Conservation (phyloP, 2,329 filamentous ascomycete species). For the Bipolaris oryzae region DNA sequence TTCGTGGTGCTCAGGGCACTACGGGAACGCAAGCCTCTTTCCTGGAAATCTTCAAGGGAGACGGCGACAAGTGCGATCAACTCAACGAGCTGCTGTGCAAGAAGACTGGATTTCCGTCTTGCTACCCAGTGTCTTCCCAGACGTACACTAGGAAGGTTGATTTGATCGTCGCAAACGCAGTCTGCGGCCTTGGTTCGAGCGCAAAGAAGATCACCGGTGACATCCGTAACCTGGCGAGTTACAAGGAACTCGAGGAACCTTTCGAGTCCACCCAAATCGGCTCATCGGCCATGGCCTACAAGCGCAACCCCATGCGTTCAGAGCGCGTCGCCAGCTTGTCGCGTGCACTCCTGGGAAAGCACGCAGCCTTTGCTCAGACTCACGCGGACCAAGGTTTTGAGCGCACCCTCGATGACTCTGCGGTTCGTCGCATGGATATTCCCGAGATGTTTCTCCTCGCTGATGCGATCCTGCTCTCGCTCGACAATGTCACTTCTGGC, state of each 20-base stretch:
- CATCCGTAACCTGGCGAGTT: constrained; percentile 72
- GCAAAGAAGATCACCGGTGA: constrained; percentile 76
- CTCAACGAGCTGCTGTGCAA: constrained; percentile 68
- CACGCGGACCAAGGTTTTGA: constrained; percentile 78
- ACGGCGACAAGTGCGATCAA: constrained; percentile 65
- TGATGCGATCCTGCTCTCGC: constrained; percentile 66
- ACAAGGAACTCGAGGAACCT: constrained; percentile 86
- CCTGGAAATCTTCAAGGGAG: constrained; percentile 69
- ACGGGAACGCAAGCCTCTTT: constrained; percentile 66
- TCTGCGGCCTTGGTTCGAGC: constrained; percentile 78
- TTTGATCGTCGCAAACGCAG: constrained; percentile 77
- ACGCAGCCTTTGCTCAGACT: constrained; percentile 65
- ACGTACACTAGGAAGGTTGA: constrained; percentile 85
- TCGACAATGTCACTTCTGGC: constrained; percentile 75
- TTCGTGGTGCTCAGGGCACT: constrained; percentile 68
- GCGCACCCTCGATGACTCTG: constrained; percentile 77
- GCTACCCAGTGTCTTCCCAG: constrained; percentile 71
- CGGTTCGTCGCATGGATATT: constrained; percentile 64
- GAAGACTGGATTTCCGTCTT: constrained; percentile 68
- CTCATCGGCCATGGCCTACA: constrained; percentile 64
- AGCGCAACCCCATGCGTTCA: constrained; percentile 65
- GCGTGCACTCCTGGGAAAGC: constrained; percentile 61
- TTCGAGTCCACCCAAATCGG: constrained; percentile 73
- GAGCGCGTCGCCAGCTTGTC: constrained; percentile 67
- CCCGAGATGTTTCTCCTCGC: constrained; percentile 57